Conservation (phyloP, 768 basidiomycete genomes). For the Butyriboletus loyo region DNA sequence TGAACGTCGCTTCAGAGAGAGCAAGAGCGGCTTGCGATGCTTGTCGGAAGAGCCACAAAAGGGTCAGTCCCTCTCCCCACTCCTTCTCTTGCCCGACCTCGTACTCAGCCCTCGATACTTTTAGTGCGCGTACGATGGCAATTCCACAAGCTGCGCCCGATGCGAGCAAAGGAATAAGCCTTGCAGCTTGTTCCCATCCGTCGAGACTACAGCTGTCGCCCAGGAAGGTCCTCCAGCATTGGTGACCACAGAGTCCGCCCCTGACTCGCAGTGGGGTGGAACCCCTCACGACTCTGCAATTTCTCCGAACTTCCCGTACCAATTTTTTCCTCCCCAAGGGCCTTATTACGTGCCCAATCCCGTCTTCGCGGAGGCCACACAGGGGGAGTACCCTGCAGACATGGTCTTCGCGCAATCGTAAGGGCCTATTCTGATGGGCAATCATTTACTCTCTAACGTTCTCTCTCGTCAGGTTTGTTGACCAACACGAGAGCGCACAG, state of each 20-base stretch:
- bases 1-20: constrained; percentile 21
- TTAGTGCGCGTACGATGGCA: constrained; percentile 20
- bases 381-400: constrained; percentile 6
- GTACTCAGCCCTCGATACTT: constrained; percentile 1
- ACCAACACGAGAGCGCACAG: constrained; percentile 11
- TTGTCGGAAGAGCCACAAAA: constrained; percentile 27
- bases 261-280: constrained; percentile 5
- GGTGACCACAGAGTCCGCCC: neutral
- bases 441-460: neutral
- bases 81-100: neutral
- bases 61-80: constrained; percentile 4
- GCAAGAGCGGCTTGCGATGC: constrained; percentile 25
- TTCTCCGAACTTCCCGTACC: neutral
- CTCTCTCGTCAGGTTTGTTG: constrained; percentile 4
- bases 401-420: constrained; percentile 8
- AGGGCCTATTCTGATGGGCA: neutral
- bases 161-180: constrained; percentile 7
- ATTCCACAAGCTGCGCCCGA: constrained; percentile 13
- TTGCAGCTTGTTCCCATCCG: constrained; percentile 19
- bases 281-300: constrained; percentile 2
- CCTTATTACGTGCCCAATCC: neutral
- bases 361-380: neutral
- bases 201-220: neutral
- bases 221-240: constrained; percentile 5
- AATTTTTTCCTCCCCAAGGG: neutral